These are phyloP conservation scores for Mycocentrospora acerina DNA, from an alignment of 2,329 filamentous ascomycete genomes.

Conservation along the genomic window DNA sequence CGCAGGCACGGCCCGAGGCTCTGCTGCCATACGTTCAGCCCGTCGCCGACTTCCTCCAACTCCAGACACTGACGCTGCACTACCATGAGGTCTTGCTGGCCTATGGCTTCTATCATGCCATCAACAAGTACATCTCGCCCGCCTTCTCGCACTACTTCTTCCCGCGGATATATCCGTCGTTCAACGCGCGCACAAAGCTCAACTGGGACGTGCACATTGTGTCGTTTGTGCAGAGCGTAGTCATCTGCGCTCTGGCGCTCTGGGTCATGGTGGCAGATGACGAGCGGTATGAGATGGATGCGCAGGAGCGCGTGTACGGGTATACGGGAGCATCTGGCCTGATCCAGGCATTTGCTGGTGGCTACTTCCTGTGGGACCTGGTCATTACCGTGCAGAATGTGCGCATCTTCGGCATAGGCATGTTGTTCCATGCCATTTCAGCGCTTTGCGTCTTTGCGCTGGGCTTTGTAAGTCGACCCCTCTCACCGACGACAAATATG, in stretches of 20 bases:
- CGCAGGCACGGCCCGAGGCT: constrained; percentile 59
- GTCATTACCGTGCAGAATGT: constrained; percentile 68
- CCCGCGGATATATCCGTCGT: constrained; percentile 62
- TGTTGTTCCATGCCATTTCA: constrained; percentile 74
- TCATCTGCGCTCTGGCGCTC: constrained; percentile 72
- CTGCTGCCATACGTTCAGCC: constrained; percentile 61
- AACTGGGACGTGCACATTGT: constrained; percentile 89
- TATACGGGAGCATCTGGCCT: constrained; percentile 73
- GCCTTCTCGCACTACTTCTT: constrained; percentile 63
- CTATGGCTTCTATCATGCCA: constrained; percentile 67
- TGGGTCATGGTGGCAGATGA: constrained; percentile 69
- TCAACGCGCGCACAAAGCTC: constrained; percentile 65
- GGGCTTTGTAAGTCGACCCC: constrained; percentile 67
- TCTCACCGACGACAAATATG: neutral
- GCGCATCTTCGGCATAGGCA: constrained; percentile 72
- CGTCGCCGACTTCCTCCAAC: constrained; percentile 60
- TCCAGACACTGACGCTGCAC: constrained; percentile 72
- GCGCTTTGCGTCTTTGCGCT: constrained; percentile 74
- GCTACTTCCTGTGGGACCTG: constrained; percentile 85
- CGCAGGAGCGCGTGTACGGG: constrained; percentile 71
- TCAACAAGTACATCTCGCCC: constrained; percentile 69
- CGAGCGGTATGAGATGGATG: constrained; percentile 66
- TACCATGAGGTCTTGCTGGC: constrained; percentile 73
- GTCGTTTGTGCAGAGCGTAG: constrained; percentile 72
- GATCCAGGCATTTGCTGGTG: constrained; percentile 73